Evolutionary conservation across 2,329 filamentous ascomycete genomes (phyloP).

Genomic region (Trichophyton rubrum): DNA sequence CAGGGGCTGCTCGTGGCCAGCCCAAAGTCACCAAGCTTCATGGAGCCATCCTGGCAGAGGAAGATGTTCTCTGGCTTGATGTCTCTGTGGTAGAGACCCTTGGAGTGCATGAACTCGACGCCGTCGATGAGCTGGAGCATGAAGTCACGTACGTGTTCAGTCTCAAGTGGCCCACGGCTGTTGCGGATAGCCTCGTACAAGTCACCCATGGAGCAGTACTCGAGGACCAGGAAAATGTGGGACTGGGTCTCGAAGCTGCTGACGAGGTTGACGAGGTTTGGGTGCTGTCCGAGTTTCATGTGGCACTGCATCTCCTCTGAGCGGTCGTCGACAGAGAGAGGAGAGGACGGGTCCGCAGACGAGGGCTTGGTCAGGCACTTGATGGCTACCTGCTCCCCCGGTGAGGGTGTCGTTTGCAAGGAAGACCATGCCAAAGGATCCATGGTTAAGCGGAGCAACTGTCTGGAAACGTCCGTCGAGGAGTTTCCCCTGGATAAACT

Average conservation of each 20-base stretch:
- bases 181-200: constrained; percentile 93
- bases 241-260: constrained; percentile 84
- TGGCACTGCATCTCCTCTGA: constrained; percentile 55
- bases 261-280: constrained; percentile 87
- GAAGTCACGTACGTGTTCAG: constrained; percentile 91
- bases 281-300: constrained; percentile 61
- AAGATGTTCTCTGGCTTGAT: constrained; percentile 99
- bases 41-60: constrained; percentile 66
- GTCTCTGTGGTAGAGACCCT: constrained; percentile 88
- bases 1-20: constrained; percentile 78
- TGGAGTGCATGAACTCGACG: constrained; percentile 78
- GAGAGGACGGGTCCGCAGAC: constrained; percentile 46
- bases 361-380: constrained; percentile 86
- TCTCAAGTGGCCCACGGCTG: constrained; percentile 78
- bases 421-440: constrained; percentile 98
- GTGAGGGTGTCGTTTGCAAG: constrained; percentile 70
- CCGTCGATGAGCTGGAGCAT: constrained; percentile 90
- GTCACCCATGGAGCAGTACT: constrained; percentile 91
- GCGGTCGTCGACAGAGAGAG: constrained; percentile 65
- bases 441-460: constrained; percentile 89
- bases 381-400: constrained; percentile 70
- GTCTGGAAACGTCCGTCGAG: constrained; percentile 84
- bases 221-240: constrained; percentile 83
- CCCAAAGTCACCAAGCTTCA: constrained; percentile 97
- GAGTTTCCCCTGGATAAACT: constrained; percentile 65